Evolutionary conservation across 768 basidiomycete species (phyloP).

Genomic region (Naganishia friedmannii): DNA sequence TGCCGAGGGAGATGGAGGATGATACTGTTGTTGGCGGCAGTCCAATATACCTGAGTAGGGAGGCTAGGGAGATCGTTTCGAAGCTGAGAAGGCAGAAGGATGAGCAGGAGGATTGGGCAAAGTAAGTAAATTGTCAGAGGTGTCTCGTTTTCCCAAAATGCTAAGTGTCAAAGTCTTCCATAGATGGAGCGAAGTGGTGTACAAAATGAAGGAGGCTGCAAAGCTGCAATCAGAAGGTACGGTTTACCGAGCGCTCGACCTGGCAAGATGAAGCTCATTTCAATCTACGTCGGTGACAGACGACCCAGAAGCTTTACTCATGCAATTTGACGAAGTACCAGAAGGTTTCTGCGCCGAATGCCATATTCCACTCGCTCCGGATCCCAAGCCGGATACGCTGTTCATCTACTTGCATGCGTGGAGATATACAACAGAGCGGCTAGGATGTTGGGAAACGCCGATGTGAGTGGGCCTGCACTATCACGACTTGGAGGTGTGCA

Average conservation of each 20-base stretch:
- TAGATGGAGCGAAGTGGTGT: slow-evolving; percentile 53
- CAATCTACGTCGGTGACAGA: background rate
- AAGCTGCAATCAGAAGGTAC: slow-evolving; percentile 30
- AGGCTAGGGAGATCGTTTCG: slow-evolving; percentile 51
- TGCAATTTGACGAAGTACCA: slow-evolving; percentile 38
- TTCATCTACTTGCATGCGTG: slow-evolving; percentile 95
- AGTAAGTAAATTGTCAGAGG: slow-evolving; percentile 35
- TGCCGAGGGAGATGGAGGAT: slow-evolving; percentile 34
- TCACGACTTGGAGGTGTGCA: slow-evolving; percentile 46
- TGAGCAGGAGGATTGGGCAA: slow-evolving; percentile 52
- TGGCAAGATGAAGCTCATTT: background rate
- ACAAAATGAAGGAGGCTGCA: slow-evolving; percentile 44
- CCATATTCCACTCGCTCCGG: slow-evolving; percentile 86
- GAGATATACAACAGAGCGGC: slow-evolving; percentile 55
- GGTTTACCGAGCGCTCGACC: background rate
- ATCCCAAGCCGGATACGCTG: slow-evolving; percentile 84
- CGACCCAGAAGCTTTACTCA: slow-evolving; percentile 1
- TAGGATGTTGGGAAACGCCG: slow-evolving; percentile 43
- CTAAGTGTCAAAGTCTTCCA: background rate
- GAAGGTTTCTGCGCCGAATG: slow-evolving; percentile 77
- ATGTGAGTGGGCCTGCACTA: slow-evolving; percentile 47
- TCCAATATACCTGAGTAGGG: slow-evolving; percentile 49
- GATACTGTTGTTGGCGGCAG: slow-evolving; percentile 43
- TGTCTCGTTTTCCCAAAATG: background rate
- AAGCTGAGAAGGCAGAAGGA: slow-evolving; percentile 50